Percentiles rank a stretch among this genome's conserved stretches.
Conservation (phyloP, 495 filamentous ascomycete species). For the Bryoglossum gracile region DNA sequence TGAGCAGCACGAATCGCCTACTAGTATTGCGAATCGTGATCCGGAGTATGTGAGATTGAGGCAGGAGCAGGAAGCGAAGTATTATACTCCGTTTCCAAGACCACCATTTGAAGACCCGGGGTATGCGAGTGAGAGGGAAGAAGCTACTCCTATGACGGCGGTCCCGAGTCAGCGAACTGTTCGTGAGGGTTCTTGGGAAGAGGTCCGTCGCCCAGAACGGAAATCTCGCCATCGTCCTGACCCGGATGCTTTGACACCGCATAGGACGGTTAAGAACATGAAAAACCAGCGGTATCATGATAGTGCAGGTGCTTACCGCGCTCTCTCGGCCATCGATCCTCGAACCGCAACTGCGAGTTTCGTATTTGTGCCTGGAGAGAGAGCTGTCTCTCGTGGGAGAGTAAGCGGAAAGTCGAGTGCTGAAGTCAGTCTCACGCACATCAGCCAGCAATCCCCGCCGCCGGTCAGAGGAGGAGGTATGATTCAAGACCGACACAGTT, state of each 20-base stretch:
- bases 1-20: slow-evolving; percentile 17
- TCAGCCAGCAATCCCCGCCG: slow-evolving; percentile 19
- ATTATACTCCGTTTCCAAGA: slow-evolving; percentile 1
- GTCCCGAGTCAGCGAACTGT: slow-evolving; percentile 17
- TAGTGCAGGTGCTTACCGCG: slow-evolving; percentile 41
- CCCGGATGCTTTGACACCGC: slow-evolving; percentile 18
- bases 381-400: slow-evolving; percentile 25
- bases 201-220: slow-evolving; percentile 28
- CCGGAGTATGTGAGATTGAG: background rate
- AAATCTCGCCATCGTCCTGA: slow-evolving; percentile 23
- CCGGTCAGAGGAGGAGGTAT: slow-evolving; percentile 18
- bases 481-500: slow-evolving; percentile 18
- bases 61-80: background rate
- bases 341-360: slow-evolving; percentile 30
- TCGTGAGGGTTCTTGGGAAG: slow-evolving; percentile 18
- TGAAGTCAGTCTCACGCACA: slow-evolving; percentile 20
- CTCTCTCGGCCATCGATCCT: slow-evolving; percentile 35
- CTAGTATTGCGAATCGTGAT: slow-evolving; percentile 14
- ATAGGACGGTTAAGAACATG: slow-evolving; percentile 37
- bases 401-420: slow-evolving; percentile 27
- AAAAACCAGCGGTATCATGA: slow-evolving; percentile 39
- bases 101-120: slow-evolving; percentile 19
- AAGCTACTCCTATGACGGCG: slow-evolving; percentile 16
- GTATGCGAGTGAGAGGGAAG: slow-evolving; percentile 25
- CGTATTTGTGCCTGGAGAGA: slow-evolving; percentile 26